phyloP scores from a whole-genome alignment of 2,329 filamentous ascomycete genomes.

The Trichoderma lentiforme region DNA sequence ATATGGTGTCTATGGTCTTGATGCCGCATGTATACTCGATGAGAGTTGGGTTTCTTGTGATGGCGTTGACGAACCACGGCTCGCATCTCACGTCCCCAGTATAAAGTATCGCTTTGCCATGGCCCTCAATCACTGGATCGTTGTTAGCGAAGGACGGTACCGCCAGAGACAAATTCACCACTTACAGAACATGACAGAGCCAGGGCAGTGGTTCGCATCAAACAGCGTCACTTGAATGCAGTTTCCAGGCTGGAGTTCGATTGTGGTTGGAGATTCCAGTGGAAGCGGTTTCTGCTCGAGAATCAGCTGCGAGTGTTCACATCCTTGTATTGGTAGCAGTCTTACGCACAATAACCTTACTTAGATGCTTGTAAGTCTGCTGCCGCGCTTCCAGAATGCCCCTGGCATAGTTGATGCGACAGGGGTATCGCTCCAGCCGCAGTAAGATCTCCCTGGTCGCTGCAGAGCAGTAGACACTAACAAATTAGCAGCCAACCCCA shows the following conservation, averaged over 20 bases:
- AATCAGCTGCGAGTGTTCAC: neutral
- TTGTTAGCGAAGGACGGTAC: neutral
- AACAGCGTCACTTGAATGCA: conserved; percentile 79
- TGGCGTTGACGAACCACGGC: conserved; percentile 75
- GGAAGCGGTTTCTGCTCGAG: conserved; percentile 67
- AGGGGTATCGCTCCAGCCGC: conserved; percentile 72
- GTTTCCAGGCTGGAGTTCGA: conserved; percentile 69
- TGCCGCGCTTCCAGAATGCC: conserved; percentile 72
- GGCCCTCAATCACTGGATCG: conserved; percentile 65
- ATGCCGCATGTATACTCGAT: conserved; percentile 68
- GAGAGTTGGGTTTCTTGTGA: conserved; percentile 68
- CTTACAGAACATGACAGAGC: conserved; percentile 82
- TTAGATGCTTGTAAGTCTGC: conserved; percentile 74
- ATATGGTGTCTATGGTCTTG: conserved; percentile 73
- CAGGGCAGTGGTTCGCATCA: conserved; percentile 88
- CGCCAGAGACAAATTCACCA: neutral
- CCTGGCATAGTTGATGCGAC: conserved; percentile 76
- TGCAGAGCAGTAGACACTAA: conserved; percentile 78
- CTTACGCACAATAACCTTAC: conserved; percentile 57
- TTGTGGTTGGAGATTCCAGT: conserved; percentile 70
- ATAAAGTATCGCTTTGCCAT: conserved; percentile 72
- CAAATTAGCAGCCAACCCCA: neutral
- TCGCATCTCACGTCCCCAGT: conserved; percentile 88
- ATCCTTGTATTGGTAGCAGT: too few species aligned
- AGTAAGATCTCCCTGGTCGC: conserved; percentile 79